Percentiles rank a stretch among this genome's conserved stretches.
These are phyloP conservation scores for Incumbomyces delicatus DNA, from an alignment of 2,329 filamentous ascomycete species.

Conservation along the genomic window DNA sequence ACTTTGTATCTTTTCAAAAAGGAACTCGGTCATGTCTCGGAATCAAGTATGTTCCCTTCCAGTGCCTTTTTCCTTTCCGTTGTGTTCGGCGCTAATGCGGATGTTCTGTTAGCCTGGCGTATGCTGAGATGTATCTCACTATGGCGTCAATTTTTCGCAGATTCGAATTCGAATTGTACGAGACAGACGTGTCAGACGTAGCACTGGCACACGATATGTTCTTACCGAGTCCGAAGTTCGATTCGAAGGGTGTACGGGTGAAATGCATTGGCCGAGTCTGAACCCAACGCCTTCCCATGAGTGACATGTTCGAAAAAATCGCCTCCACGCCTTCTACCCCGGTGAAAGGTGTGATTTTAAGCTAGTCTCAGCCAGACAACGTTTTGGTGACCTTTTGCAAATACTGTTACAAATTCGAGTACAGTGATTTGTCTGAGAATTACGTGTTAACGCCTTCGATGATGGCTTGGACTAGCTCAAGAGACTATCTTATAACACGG, in stretches of 20 bases:
- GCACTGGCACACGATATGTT: conserved; percentile 23
- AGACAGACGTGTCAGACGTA: conserved; percentile 26
- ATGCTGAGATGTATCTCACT: conserved; percentile 26
- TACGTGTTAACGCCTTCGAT: no score
- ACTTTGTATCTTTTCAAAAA: conserved; percentile 30
- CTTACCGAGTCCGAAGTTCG: conserved; percentile 16
- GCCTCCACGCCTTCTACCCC: no score
- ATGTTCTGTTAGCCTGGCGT: conserved; percentile 29
- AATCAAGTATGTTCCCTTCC: conserved; percentile 28
- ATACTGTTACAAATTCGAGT: no score
- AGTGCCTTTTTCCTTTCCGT: background rate
- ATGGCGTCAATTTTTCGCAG: conserved; percentile 24
- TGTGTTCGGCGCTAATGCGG: background rate
- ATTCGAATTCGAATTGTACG: conserved; percentile 25
- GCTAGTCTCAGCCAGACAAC: no score
- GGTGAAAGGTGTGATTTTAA: no score
- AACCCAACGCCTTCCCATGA: no score
- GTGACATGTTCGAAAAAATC: no score
- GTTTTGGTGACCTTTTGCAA: no score
- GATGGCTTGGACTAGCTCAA: no score
- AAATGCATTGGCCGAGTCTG: no score
- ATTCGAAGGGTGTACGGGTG: conserved; percentile 21
- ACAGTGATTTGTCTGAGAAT: no score
- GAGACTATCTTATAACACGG: no score
- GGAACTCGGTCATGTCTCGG: conserved; percentile 39